phyloP scores from a whole-genome alignment of 1,284 basidiomycete species.

The Xerocomus minutiporus region DNA sequence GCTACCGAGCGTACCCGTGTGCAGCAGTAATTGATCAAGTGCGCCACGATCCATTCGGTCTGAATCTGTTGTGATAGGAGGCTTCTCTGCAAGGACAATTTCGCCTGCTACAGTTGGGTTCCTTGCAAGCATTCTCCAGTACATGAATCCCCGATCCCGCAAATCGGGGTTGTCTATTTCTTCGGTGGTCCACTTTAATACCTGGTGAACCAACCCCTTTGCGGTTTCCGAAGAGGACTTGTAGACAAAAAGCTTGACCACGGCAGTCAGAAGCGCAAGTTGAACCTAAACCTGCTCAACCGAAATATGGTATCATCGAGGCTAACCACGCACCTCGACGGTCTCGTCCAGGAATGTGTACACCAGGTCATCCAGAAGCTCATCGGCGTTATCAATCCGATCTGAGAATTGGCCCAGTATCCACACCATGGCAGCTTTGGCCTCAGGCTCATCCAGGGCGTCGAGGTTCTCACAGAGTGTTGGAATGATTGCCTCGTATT shows the following conservation, averaged over 20 bases:
- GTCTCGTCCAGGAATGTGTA: slow-evolving; percentile 92
- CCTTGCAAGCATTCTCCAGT: slow-evolving; percentile 95
- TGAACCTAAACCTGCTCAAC: slow-evolving; percentile 65
- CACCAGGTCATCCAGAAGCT: slow-evolving; percentile 88
- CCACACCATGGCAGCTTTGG: slow-evolving; percentile 97
- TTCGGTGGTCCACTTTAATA: slow-evolving; percentile 96
- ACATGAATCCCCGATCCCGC: slow-evolving; percentile 97
- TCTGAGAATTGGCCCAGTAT: slow-evolving; percentile 97
- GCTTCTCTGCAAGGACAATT: slow-evolving; percentile 93
- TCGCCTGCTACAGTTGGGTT: slow-evolving; percentile 87
- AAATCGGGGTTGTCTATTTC: slow-evolving; percentile 97
- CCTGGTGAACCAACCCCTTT: slow-evolving; percentile 90
- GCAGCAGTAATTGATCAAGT: slow-evolving; percentile 82
- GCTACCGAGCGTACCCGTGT: slow-evolving; percentile 79
- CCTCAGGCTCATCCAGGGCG: slow-evolving; percentile 90
- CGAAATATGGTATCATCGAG: background rate
- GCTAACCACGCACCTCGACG: slow-evolving; percentile 60
- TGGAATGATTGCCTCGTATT: slow-evolving; percentile 93
- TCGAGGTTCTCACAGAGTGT: slow-evolving; percentile 91
- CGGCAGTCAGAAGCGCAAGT: slow-evolving; percentile 89
- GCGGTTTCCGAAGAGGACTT: slow-evolving; percentile 80
- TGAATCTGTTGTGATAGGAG: slow-evolving; percentile 95
- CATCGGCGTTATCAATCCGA: slow-evolving; percentile 93
- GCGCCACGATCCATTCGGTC: slow-evolving; percentile 96
- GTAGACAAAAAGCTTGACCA: slow-evolving; percentile 96